Percentiles rank a stretch among this genome's conserved stretches.
These are phyloP conservation scores for Haplosporangium sp. DNA, from an alignment of 371 early-diverging fungal species.

Conservation along the genomic window DNA sequence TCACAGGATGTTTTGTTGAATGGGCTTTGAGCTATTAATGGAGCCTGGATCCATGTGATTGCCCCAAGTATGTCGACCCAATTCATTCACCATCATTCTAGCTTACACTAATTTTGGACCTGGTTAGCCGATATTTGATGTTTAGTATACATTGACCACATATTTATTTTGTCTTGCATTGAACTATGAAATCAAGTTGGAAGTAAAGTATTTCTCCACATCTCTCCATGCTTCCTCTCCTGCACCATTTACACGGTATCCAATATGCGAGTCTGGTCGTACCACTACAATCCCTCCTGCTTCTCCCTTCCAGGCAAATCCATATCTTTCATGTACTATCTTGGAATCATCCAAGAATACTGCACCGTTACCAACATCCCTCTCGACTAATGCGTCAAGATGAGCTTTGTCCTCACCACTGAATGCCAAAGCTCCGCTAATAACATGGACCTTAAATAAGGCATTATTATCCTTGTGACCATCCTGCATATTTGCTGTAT, in stretches of 20 bases:
- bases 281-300: constrained; percentile 36
- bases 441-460: constrained; percentile 28
- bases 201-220: constrained; percentile 20
- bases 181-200: constrained; percentile 2
- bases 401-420: neutral
- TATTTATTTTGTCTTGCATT: neutral
- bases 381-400: constrained; percentile 9
- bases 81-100: too few species aligned
- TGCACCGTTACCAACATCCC: constrained; percentile 22
- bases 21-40: too few species aligned
- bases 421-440: neutral
- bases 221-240: constrained; percentile 27
- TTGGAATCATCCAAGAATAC: constrained; percentile 18
- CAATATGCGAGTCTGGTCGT: constrained; percentile 42
- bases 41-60: too few species aligned
- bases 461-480: constrained; percentile 20
- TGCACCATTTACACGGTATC: constrained; percentile 29
- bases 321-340: constrained; percentile 29
- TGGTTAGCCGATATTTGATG: too few species aligned
- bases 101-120: too few species aligned
- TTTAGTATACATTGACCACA: too few species aligned
- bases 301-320: constrained; percentile 15
- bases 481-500: constrained; percentile 12
- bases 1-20: too few species aligned
- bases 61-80: too few species aligned